Conservation (phyloP, 352 stramenopile species). For the Globisporangium solare region DNA sequence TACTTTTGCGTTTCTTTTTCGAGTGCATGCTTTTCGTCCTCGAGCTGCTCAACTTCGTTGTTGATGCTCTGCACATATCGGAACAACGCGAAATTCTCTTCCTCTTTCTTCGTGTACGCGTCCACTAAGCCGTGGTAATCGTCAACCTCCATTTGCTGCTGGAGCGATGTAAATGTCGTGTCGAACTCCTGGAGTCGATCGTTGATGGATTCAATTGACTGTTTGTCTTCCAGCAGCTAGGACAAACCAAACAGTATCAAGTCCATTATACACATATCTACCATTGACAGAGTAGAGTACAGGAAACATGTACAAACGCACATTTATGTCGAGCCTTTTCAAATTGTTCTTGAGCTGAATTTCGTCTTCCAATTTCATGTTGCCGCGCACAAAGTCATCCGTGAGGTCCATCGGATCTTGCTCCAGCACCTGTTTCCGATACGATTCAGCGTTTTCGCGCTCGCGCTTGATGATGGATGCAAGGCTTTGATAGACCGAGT, state of each 20-base stretch:
- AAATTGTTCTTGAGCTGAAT: constrained; percentile 63
- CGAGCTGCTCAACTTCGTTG: constrained; percentile 77
- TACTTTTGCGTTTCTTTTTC: constrained; percentile 63
- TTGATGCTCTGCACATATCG: constrained; percentile 77
- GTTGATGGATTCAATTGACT: constrained; percentile 62
- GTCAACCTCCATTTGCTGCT: constrained; percentile 61
- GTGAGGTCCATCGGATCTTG: constrained; percentile 59
- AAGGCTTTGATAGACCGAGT: constrained; percentile 68
- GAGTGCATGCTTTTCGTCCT: constrained; percentile 65
- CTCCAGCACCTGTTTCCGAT: constrained; percentile 75
- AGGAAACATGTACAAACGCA: constrained; percentile 13
- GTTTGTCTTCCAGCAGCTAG: constrained; percentile 67
- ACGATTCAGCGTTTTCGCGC: constrained; percentile 69
- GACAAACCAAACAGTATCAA: not conserved
- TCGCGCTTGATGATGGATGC: constrained; percentile 69
- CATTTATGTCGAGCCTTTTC: constrained; percentile 53
- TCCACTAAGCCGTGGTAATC: constrained; percentile 57
- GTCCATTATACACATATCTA: not conserved
- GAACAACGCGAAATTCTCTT: constrained; percentile 80
- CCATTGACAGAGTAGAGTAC: not conserved
- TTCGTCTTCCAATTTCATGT: constrained; percentile 77
- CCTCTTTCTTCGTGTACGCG: constrained; percentile 67
- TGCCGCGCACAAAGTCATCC: constrained; percentile 68
- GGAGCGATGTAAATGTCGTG: constrained; percentile 49
- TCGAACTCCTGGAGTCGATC: constrained; percentile 74